phyloP scores from a whole-genome alignment of 2,329 filamentous ascomycete species.

The Botrytis porri region DNA sequence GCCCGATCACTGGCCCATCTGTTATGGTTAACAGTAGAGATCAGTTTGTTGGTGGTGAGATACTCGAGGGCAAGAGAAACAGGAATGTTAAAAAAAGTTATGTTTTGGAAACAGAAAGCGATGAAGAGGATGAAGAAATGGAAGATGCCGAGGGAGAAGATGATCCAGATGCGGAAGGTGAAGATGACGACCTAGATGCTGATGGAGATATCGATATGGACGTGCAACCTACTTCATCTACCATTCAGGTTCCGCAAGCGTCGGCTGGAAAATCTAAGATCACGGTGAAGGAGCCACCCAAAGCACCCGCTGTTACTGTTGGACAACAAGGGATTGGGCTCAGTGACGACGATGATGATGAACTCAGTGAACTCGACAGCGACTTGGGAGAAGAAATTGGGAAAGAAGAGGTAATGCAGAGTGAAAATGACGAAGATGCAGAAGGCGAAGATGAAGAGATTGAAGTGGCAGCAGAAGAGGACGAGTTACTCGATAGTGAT shows the following conservation, averaged over 20 bases:
- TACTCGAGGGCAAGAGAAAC: conserved; percentile 36
- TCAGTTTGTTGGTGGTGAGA: conserved; percentile 34
- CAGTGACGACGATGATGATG: conserved; percentile 40
- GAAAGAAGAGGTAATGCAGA: conserved; percentile 46
- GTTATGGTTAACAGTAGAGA: conserved; percentile 28
- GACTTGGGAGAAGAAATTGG: conserved; percentile 46
- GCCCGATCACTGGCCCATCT: conserved; percentile 25
- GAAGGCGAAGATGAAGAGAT: conserved; percentile 48
- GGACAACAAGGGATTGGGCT: conserved; percentile 36
- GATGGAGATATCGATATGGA: conserved; percentile 43
- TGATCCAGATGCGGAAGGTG: conserved; percentile 40
- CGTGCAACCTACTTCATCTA: conserved; percentile 32
- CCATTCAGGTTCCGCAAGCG: conserved; percentile 37
- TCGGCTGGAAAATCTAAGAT: conserved; percentile 31
- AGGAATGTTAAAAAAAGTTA: conserved; percentile 39
- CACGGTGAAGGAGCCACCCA: conserved; percentile 30
- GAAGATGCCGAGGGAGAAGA: conserved; percentile 43
- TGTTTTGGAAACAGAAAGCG: conserved; percentile 48
- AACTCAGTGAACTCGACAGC: conserved; percentile 38
- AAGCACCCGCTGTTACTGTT: conserved; percentile 29
- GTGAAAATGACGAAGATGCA: conserved; percentile 41
- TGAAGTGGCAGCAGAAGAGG: conserved; percentile 42
- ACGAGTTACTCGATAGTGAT: conserved; percentile 36
- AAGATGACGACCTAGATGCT: conserved; percentile 45
- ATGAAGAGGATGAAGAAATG: conserved; percentile 41